Evolutionary conservation across 768 basidiomycete genomes (phyloP).

Genomic region (Lactifluus piperatus): DNA sequence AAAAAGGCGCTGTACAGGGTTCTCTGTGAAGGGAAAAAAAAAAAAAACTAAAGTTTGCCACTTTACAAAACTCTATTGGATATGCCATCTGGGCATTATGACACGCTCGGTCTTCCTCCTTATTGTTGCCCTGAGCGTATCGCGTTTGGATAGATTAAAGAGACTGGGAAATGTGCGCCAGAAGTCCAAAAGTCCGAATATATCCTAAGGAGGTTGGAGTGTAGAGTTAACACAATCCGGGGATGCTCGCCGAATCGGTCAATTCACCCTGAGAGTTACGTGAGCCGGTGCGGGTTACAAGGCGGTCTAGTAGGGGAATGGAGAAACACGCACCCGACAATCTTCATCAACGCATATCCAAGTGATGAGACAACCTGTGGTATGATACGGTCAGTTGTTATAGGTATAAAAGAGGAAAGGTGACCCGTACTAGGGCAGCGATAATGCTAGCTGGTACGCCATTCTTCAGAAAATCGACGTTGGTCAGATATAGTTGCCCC

Average conservation of each 20-base stretch:
- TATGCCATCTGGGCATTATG: neutral
- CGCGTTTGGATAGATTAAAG: slow-evolving; percentile 12
- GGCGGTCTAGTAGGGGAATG: neutral
- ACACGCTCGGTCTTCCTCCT: neutral
- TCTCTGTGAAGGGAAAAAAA: neutral
- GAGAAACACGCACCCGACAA: slow-evolving; percentile 47
- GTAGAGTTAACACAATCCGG: neutral
- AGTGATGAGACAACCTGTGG: slow-evolving; percentile 74
- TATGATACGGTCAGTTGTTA: neutral
- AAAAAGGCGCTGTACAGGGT: neutral
- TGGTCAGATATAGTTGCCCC: slow-evolving; percentile 77
- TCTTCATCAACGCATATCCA: slow-evolving; percentile 69
- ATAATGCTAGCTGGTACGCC: slow-evolving; percentile 92
- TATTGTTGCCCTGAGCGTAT: neutral
- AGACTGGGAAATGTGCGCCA: neutral
- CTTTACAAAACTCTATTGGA: neutral
- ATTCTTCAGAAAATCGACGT: slow-evolving; percentile 87
- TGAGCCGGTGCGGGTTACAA: neutral
- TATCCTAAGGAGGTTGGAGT: neutral
- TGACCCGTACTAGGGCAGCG: slow-evolving; percentile 57
- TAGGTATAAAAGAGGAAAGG: slow-evolving; percentile 1
- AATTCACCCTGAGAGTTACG: slow-evolving; percentile 1
- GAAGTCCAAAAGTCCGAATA: neutral
- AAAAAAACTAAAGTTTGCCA: neutral
- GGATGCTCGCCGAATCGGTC: neutral